Evolutionary conservation across 2,329 filamentous ascomycete genomes (phyloP), one percentile per base, ranked within the genome.

Genomic region (Magnaporthiopsis incrustans): DNA sequence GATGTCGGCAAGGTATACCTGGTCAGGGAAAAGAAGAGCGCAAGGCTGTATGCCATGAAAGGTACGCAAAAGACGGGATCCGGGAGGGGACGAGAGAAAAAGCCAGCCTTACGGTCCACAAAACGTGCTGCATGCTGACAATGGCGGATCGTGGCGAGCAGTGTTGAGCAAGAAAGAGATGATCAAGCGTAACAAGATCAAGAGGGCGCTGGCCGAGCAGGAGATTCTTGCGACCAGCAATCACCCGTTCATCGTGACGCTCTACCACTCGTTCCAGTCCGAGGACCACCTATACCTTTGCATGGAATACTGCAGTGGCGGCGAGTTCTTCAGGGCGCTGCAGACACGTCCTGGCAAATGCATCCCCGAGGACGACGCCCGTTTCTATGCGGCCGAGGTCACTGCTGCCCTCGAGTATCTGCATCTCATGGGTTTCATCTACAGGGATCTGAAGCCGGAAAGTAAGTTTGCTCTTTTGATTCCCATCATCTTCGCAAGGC

Each of bases 151-250:
- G 22, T 25, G 22, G 14, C 33, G 61, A 44, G 10, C 73, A 98
- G 95, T 99, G 7, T 76, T 99, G 77, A 98, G 93, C 83, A 99
- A 99, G 79, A 97, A 98, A 82, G 95, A 99, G 77, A 99, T 99
- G 95, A 99, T 99, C 78, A 99, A 99, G 81, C 90, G 95, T 65
- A 99, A 99, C 82, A 99, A 99, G 84, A 99, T 99, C 80, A 99
- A 99, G 84, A 88, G 95, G 73, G 95, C 95, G 18, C 82, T 99
- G 70, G 95, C 95, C 53, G 95, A 99, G 78, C 95, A 98, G 75
- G 95, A 99, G 77, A 99, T 99, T 68, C 81, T 99, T 63, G 95
- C 95, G 11, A 99, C 95, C 57, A 98, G 94, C 81, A 99, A 99
- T 71, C 95, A 99, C 72, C 95, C 95, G 0, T 99, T 99, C 76